Evolutionary conservation across 129 eudicot genomes (phyloP).

Genomic region (Tanacetum coccineum): DNA sequence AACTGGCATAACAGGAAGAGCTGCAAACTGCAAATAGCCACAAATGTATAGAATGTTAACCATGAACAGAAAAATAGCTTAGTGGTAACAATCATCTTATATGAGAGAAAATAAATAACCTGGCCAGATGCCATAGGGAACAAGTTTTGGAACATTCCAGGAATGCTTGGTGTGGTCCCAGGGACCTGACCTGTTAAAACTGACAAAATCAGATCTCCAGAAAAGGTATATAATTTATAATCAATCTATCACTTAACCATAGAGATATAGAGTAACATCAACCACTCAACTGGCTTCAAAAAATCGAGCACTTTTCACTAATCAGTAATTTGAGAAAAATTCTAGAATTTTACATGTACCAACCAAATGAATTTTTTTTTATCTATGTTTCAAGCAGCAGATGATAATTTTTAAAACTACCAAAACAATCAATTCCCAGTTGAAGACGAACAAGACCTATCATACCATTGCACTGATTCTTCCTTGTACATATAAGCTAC

Average conservation of each 20-base stretch:
- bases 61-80: neutral
- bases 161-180: slow-evolving; percentile 58
- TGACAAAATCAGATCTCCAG: slow-evolving; percentile 30
- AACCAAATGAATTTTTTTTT: slow-evolving; percentile 3
- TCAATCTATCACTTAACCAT: slow-evolving; percentile 8
- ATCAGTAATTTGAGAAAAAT: neutral
- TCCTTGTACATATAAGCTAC: slow-evolving; percentile 95
- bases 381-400: slow-evolving; percentile 31
- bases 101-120: slow-evolving; percentile 36
- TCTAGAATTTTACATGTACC: slow-evolving; percentile 21
- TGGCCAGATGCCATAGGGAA: slow-evolving; percentile 66
- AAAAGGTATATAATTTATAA: neutral
- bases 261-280: slow-evolving; percentile 16
- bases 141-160: slow-evolving; percentile 87
- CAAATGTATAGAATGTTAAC: neutral
- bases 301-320: neutral
- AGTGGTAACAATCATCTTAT: neutral
- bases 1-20: slow-evolving; percentile 91
- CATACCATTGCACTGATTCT: slow-evolving; percentile 78
- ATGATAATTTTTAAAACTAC: slow-evolving; percentile 56
- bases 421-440: slow-evolving; percentile 80
- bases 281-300: slow-evolving; percentile 28
- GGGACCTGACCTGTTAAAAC: slow-evolving; percentile 72
- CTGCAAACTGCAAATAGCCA: slow-evolving; percentile 51
- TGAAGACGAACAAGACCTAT: slow-evolving; percentile 87